A percentile compares a stretch with the other conserved stretches of the same genome.
These are phyloP conservation scores for Colletotrichum zoysiae DNA, from an alignment of 2,329 filamentous ascomycete species.

Conservation along the genomic window DNA sequence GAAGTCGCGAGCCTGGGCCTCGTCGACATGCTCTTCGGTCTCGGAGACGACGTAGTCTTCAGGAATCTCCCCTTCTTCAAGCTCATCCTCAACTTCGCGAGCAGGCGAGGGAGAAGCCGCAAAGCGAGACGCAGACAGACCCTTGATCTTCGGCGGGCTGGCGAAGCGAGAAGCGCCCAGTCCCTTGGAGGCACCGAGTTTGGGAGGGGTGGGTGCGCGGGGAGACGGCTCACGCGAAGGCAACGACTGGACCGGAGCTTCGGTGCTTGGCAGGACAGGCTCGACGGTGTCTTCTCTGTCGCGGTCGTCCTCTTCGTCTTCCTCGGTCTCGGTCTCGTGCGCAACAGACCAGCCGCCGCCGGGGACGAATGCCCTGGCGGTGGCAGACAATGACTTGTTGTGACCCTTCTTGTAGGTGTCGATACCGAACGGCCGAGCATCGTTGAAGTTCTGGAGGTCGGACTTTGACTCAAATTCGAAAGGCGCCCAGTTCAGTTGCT, in stretches of 20 bases:
- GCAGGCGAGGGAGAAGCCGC: conserved; percentile 56
- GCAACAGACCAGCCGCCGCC: conserved; percentile 46
- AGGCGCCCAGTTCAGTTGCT: conserved; percentile 66
- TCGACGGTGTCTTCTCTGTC: conserved; percentile 42
- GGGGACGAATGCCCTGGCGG: conserved; percentile 76
- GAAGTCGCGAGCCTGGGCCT: conserved; percentile 17
- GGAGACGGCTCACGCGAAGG: conserved; percentile 40
- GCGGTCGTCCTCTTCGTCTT: conserved; percentile 43
- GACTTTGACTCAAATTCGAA: conserved; percentile 69
- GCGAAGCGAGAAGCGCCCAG: conserved; percentile 64
- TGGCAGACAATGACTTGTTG: conserved; percentile 75
- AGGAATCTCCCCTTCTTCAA: conserved; percentile 43
- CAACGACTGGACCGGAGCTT: conserved; percentile 15
- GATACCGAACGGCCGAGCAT: conserved; percentile 63
- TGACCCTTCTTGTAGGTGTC: conserved; percentile 57
- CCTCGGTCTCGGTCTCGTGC: conserved; percentile 38
- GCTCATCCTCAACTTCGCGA: conserved; percentile 47
- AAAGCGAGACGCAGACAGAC: conserved; percentile 60
- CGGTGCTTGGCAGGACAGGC: conserved; percentile 29
- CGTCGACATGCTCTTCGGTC: conserved; percentile 21
- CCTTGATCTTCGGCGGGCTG: conserved; percentile 55
- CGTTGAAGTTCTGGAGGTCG: conserved; percentile 65
- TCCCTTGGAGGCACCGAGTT: conserved; percentile 50
- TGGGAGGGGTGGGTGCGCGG: conserved; percentile 43
- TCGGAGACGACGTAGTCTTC: conserved; percentile 41